phyloP scores from a whole-genome alignment of 1,284 basidiomycete species.

The Puccinia novopanici region DNA sequence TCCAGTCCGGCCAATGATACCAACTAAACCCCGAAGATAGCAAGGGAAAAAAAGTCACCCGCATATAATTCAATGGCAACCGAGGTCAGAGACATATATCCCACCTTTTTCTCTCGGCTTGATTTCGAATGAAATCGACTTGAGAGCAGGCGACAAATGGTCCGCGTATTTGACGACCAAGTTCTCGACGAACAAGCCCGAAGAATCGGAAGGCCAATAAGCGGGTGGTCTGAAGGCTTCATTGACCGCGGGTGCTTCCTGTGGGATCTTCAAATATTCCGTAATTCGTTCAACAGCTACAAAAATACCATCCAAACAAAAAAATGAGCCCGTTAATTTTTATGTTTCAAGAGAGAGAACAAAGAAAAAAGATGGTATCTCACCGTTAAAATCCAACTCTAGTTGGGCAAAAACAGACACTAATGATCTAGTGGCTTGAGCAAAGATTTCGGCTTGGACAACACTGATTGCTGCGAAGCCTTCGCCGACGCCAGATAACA shows the following conservation, averaged over 20 bases:
- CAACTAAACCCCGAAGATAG: not conserved
- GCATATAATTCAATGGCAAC: not conserved
- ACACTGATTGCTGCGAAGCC: slow-evolving; percentile 50
- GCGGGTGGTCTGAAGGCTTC: slow-evolving; percentile 38
- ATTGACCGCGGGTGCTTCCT: slow-evolving; percentile 52
- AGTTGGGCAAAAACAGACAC: slow-evolving; percentile 63
- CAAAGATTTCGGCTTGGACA: slow-evolving; percentile 71
- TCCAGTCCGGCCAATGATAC: slow-evolving; percentile 29
- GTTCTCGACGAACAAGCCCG: slow-evolving; percentile 53
- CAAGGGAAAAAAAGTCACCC: not conserved
- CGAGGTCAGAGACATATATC: not conserved
- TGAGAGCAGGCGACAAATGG: slow-evolving; percentile 55
- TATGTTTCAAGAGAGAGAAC: no score
- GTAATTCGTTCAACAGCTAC: slow-evolving; percentile 55
- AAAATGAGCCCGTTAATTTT: no score
- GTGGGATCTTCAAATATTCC: slow-evolving; percentile 55
- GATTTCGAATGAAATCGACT: slow-evolving; percentile 55
- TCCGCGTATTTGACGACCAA: slow-evolving; percentile 54
- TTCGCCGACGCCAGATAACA: slow-evolving; percentile 37
- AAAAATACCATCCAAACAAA: not conserved
- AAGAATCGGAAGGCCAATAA: slow-evolving; percentile 49
- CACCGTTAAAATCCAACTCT: slow-evolving; percentile 64
- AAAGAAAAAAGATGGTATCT: not conserved
- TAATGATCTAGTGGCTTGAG: slow-evolving; percentile 69
- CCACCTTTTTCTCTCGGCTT: slow-evolving; percentile 54